Conservation (phyloP, 768 basidiomycete genomes). For the Tricholoma matsutake region DNA sequence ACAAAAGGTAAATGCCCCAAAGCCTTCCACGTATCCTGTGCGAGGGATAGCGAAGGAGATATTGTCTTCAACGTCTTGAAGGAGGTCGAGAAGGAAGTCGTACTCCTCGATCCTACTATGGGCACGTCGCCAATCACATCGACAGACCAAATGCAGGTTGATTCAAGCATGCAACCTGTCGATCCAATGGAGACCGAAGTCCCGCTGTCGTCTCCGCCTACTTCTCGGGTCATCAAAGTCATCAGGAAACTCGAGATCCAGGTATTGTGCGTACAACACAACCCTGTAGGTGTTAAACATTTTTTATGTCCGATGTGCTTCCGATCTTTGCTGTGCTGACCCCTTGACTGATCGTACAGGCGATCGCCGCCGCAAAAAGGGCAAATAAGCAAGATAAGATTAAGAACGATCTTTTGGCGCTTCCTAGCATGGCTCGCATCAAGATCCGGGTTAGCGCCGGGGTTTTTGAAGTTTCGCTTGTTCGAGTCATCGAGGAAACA, state of each 20-base stretch:
- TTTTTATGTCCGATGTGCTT: not conserved
- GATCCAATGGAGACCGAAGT: constrained; percentile 8
- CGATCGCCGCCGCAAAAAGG: constrained; percentile 69
- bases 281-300: constrained; percentile 61
- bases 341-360: constrained; percentile 37
- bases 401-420: constrained; percentile 61
- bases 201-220: constrained; percentile 8
- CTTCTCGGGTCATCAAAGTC: constrained; percentile 50
- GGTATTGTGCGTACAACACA: constrained; percentile 83
- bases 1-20: constrained; percentile 92
- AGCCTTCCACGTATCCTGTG: constrained; percentile 93
- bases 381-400: constrained; percentile 75
- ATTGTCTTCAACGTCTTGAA: constrained; percentile 60
- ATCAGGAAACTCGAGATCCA: constrained; percentile 75
- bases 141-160: constrained; percentile 31
- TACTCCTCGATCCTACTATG: constrained; percentile 46
- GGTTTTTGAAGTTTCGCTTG: constrained; percentile 80
- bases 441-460: constrained; percentile 83
- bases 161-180: constrained; percentile 10
- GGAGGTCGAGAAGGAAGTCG: constrained; percentile 80
- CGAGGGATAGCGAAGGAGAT: constrained; percentile 52
- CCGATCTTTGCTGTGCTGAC: not conserved
- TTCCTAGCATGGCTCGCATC: constrained; percentile 72
- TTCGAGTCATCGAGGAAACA: constrained; percentile 66
- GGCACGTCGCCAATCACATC: constrained; percentile 11